Percentiles rank a stretch among this genome's conserved stretches.
phyloP scores from a whole-genome alignment of 768 basidiomycete genomes.

The Cubamyces sp. region DNA sequence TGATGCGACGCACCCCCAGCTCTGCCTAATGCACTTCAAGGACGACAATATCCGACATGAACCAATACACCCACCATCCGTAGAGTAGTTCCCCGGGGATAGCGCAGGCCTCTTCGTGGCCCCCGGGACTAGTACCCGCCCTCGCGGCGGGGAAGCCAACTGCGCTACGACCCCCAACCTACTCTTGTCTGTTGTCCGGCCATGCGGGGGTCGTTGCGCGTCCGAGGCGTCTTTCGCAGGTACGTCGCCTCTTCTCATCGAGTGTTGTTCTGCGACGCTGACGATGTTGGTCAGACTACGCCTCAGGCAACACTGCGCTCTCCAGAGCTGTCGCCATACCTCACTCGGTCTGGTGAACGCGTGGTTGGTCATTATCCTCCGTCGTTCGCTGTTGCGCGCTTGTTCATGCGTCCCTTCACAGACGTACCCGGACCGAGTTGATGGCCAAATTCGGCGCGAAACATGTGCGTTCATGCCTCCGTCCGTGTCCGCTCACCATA shows the following conservation, averaged over 20 bases:
- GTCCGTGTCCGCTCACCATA: not conserved
- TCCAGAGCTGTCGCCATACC: too few relatives aligned
- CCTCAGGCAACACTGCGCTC: too few relatives aligned
- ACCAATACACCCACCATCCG: too few relatives aligned
- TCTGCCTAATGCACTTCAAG: not conserved
- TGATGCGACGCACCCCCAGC: not conserved
- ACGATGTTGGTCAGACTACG: too few relatives aligned
- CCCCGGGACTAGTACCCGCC: conserved; percentile 4
- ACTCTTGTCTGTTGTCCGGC: too few relatives aligned
- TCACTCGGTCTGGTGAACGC: too few relatives aligned
- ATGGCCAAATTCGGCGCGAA: not conserved
- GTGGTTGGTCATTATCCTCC: too few relatives aligned
- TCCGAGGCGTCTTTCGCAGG: too few relatives aligned
- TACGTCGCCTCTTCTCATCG: too few relatives aligned
- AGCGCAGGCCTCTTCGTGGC: conserved; percentile 12
- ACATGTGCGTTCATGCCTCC: not conserved
- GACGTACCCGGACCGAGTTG: not conserved
- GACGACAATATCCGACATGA: not conserved
- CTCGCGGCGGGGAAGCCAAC: conserved; percentile 13
- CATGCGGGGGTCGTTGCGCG: too few relatives aligned
- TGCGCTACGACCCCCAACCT: conserved; percentile 1
- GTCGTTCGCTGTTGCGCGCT: too few relatives aligned
- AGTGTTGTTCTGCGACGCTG: too few relatives aligned
- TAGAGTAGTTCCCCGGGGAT: not conserved
- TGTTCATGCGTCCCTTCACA: not conserved